Percentiles rank a stretch among this genome's conserved stretches.
phyloP scores from a whole-genome alignment of 306 rosid genomes.

The Oxytropis ochrocephala region DNA sequence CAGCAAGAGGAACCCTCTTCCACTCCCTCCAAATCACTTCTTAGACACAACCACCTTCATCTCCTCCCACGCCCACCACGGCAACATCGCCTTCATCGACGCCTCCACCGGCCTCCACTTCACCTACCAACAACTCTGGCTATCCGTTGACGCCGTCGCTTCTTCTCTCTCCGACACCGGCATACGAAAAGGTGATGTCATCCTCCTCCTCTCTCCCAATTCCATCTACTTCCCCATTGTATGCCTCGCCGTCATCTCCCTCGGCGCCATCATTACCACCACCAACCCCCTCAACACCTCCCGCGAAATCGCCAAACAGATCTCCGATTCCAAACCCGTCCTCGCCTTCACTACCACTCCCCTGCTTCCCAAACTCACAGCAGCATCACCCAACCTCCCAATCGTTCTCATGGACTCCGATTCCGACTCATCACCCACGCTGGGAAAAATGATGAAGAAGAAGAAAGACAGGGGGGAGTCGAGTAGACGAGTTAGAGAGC shows the following conservation, averaged over 20 bases:
- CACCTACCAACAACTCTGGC: slow-evolving; percentile 65
- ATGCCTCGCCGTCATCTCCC: slow-evolving; percentile 78
- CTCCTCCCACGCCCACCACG: slow-evolving; percentile 70
- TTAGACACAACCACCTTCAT: slow-evolving; percentile 71
- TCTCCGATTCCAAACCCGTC: slow-evolving; percentile 62
- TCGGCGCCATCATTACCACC: slow-evolving; percentile 89
- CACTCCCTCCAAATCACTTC: slow-evolving; percentile 50
- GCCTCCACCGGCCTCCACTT: slow-evolving; percentile 63
- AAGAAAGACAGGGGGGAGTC: neutral
- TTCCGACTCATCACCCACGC: neutral
- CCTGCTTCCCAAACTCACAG: slow-evolving; percentile 48
- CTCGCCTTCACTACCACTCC: slow-evolving; percentile 64
- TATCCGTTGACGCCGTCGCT: slow-evolving; percentile 49
- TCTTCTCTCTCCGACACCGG: slow-evolving; percentile 54
- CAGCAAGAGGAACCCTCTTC: slow-evolving; percentile 54
- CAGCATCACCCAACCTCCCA: slow-evolving; percentile 34
- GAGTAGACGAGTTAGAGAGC: slow-evolving; percentile 28
- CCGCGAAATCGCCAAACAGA: slow-evolving; percentile 69
- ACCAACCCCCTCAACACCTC: slow-evolving; percentile 86
- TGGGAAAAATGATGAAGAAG: slow-evolving; percentile 47
- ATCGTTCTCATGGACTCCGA: slow-evolving; percentile 44
- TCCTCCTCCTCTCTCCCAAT: slow-evolving; percentile 80
- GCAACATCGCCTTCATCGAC: slow-evolving; percentile 66
- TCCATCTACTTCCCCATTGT: slow-evolving; percentile 72
- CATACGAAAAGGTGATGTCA: slow-evolving; percentile 63